These are phyloP conservation scores for Tilletia caries DNA, from an alignment of 1,284 basidiomycete genomes.

Conservation along the genomic window DNA sequence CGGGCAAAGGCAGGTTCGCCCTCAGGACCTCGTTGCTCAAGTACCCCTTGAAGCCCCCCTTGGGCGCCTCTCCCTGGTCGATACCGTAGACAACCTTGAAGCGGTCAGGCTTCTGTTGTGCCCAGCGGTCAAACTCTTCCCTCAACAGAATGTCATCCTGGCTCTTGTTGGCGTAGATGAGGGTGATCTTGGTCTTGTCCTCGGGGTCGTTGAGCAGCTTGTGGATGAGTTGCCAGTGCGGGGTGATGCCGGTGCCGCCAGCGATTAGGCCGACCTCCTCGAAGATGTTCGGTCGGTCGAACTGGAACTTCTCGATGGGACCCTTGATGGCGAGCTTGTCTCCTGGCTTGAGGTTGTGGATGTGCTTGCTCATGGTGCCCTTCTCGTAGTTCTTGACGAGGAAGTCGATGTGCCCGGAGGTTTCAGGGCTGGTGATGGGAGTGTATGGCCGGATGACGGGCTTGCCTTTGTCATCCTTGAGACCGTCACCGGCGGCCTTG, in stretches of 20 bases:
- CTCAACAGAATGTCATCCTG: slow-evolving; percentile 84
- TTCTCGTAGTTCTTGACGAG: slow-evolving; percentile 69
- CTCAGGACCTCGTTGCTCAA: slow-evolving; percentile 70
- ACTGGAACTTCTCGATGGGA: slow-evolving; percentile 48
- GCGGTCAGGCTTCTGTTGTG: slow-evolving; percentile 48
- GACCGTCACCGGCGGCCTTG: slow-evolving; percentile 57
- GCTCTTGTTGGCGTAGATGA: slow-evolving; percentile 86
- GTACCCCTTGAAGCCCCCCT: slow-evolving; percentile 57
- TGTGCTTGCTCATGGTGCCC: slow-evolving; percentile 55
- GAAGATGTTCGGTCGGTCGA: slow-evolving; percentile 50
- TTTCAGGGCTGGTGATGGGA: slow-evolving; percentile 44
- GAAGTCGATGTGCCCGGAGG: slow-evolving; percentile 57
- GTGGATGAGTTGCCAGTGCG: slow-evolving; percentile 55
- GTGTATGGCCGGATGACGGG: slow-evolving; percentile 70
- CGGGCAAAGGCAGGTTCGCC: slow-evolving; percentile 69
- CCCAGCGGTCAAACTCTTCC: slow-evolving; percentile 67
- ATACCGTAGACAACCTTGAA: slow-evolving; percentile 82
- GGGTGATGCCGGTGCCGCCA: slow-evolving; percentile 73
- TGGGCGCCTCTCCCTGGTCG: slow-evolving; percentile 77
- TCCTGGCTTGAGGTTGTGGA: slow-evolving; percentile 66
- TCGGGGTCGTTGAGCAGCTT: slow-evolving; percentile 59
- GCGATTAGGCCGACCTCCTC: slow-evolving; percentile 82
- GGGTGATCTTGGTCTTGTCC: slow-evolving; percentile 89
- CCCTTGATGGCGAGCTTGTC: slow-evolving; percentile 82
- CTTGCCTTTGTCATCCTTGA: slow-evolving; percentile 74